Conservation (phyloP, 2,329 filamentous ascomycete genomes). For the Botrytis galanthina region DNA sequence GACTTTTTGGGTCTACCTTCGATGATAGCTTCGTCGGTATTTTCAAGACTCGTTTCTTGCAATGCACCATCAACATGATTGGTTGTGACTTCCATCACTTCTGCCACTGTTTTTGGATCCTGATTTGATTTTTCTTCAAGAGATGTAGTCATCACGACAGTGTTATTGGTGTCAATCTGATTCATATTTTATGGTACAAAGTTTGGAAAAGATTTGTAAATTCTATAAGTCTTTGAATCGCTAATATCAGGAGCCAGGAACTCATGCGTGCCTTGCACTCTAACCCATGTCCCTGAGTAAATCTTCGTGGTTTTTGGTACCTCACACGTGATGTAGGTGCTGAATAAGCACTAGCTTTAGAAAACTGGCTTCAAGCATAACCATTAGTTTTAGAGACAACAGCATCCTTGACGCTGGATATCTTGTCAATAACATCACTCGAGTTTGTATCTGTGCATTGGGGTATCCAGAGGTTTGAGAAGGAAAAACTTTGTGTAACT, state of each 20-base stretch:
- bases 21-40: background rate
- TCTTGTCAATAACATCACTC: background rate
- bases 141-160: background rate
- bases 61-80: background rate
- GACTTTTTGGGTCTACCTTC: background rate
- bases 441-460: background rate
- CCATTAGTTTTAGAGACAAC: no score
- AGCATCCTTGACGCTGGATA: background rate
- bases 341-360: background rate
- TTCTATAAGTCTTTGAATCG: background rate
- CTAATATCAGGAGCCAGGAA: background rate
- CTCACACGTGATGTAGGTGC: background rate
- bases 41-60: background rate
- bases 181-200: background rate
- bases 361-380: background rate
- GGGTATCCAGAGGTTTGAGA: background rate
- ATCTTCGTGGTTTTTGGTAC: background rate
- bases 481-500: background rate
- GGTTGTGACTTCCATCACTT: background rate
- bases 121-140: background rate
- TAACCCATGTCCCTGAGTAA: background rate
- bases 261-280: background rate
- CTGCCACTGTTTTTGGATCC: background rate
- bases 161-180: background rate
- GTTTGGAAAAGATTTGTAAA: background rate